These are phyloP conservation scores for Kluyveromyces siamensis DNA, from an alignment of 805 yeast genomes.

Conservation along the genomic window DNA sequence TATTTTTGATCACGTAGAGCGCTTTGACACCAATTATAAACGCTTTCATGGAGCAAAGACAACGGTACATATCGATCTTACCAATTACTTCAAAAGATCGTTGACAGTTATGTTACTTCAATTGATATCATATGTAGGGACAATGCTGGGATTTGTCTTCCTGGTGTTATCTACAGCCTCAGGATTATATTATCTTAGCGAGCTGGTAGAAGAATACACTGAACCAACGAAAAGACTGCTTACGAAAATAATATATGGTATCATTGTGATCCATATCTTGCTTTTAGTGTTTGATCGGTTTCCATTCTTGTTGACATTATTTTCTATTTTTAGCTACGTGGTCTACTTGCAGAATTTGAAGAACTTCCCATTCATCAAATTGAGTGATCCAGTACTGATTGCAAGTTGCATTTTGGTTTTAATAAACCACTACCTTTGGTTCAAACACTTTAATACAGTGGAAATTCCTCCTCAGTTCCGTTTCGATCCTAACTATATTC, in stretches of 20 bases:
- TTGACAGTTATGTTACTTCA: constrained; percentile 43
- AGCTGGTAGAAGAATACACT: constrained; percentile 87
- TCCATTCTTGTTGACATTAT: constrained; percentile 57
- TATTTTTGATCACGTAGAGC: not conserved
- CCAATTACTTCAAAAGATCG: not conserved
- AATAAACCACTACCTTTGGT: constrained; percentile 84
- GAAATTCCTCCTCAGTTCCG: constrained; percentile 57
- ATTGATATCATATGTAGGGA: constrained; percentile 51
- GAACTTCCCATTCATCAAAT: constrained; percentile 74
- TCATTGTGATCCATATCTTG: constrained; percentile 46
- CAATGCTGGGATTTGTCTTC: constrained; percentile 50
- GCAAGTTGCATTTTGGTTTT: constrained; percentile 64
- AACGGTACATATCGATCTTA: not conserved
- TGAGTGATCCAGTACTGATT: constrained; percentile 64
- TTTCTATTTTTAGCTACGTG: constrained; percentile 61
- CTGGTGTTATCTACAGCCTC: constrained; percentile 71
- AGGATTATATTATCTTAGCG: constrained; percentile 85
- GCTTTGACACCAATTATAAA: not conserved
- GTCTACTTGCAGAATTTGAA: constrained; percentile 70
- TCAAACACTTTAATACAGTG: constrained; percentile 65
- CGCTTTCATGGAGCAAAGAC: not conserved
- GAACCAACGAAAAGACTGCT: constrained; percentile 72
- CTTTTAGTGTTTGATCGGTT: constrained; percentile 69
- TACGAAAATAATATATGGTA: constrained; percentile 49
- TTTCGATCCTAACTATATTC: constrained; percentile 46